These are phyloP conservation scores for Calonectria hawksworthii DNA, from an alignment of 2,329 filamentous ascomycete species.

Conservation along the genomic window DNA sequence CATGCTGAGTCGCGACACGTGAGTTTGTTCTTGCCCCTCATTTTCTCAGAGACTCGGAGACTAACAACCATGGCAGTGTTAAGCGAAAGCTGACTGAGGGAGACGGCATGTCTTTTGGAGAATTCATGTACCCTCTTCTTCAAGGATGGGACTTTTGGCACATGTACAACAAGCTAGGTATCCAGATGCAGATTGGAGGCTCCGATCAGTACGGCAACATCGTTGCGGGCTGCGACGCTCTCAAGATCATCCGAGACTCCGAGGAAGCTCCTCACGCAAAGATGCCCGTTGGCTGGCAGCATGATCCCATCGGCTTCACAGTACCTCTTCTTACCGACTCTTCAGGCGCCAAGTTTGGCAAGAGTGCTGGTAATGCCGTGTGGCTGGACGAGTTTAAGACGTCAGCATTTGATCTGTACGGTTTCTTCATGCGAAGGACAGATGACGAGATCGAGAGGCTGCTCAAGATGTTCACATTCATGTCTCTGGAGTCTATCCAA, in stretches of 20 bases:
- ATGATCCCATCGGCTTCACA: constrained; percentile 86
- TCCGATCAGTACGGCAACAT: constrained; percentile 99
- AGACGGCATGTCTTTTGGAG: constrained; percentile 93
- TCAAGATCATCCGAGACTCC: constrained; percentile 79
- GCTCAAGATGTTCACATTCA: constrained; percentile 91
- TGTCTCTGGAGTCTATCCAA: constrained; percentile 79
- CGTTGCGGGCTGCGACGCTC: constrained; percentile 85
- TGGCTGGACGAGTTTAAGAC: constrained; percentile 92
- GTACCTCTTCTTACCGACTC: constrained; percentile 90
- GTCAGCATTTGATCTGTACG: constrained; percentile 86
- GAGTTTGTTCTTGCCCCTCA: constrained; percentile 54
- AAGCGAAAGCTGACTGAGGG: constrained; percentile 87
- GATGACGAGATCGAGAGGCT: constrained; percentile 87
- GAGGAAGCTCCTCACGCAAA: constrained; percentile 61
- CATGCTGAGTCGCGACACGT: constrained; percentile 92
- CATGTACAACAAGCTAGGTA: constrained; percentile 75
- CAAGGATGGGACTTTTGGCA: constrained; percentile 98
- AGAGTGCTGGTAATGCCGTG: constrained; percentile 92
- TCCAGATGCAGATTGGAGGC: constrained; percentile 92
- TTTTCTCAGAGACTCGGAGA: neutral
- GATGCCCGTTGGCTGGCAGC: constrained; percentile 58
- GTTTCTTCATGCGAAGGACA: constrained; percentile 87
- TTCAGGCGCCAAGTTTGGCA: constrained; percentile 92
- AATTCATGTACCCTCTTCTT: constrained; percentile 93
- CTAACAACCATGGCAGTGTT: constrained; percentile 62